Conservation (phyloP, 306 rosid species). For the Pyrus betulifolia region DNA sequence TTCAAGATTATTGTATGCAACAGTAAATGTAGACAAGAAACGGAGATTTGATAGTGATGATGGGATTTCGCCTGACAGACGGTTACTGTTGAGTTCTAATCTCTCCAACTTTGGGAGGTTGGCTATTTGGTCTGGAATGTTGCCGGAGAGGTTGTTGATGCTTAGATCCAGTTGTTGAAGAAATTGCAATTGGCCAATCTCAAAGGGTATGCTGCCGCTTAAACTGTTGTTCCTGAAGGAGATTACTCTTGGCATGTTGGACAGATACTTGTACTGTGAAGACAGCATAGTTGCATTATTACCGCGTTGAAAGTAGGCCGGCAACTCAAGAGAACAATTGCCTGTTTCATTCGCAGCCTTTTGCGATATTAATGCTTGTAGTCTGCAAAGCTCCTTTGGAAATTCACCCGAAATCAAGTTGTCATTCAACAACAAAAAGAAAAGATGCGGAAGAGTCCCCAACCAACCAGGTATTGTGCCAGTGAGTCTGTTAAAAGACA, state of each 20-base stretch:
- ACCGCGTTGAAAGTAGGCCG: background rate
- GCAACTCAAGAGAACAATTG: background rate
- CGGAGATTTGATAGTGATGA: too few species aligned
- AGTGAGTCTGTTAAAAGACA: background rate
- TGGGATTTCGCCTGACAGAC: too few species aligned
- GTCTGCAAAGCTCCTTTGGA: background rate
- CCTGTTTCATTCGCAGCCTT: background rate
- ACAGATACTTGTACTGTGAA: background rate
- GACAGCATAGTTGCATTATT: background rate
- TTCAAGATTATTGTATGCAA: too few species aligned
- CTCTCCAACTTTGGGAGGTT: too few species aligned
- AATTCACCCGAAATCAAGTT: background rate
- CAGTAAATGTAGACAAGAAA: too few species aligned
- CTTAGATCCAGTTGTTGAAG: background rate
- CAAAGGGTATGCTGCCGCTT: background rate
- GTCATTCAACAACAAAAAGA: background rate
- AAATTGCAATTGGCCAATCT: background rate
- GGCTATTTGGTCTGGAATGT: background rate
- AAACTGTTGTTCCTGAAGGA: background rate
- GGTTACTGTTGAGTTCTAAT: too few species aligned
- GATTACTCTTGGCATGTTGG: background rate
- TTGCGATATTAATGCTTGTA: background rate
- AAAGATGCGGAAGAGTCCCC: background rate
- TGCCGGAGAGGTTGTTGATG: background rate
- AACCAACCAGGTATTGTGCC: background rate